Evolutionary conservation across 129 eudicot genomes (phyloP), one percentile per base, ranked within the genome.

Genomic region (Tagetes erecta): DNA sequence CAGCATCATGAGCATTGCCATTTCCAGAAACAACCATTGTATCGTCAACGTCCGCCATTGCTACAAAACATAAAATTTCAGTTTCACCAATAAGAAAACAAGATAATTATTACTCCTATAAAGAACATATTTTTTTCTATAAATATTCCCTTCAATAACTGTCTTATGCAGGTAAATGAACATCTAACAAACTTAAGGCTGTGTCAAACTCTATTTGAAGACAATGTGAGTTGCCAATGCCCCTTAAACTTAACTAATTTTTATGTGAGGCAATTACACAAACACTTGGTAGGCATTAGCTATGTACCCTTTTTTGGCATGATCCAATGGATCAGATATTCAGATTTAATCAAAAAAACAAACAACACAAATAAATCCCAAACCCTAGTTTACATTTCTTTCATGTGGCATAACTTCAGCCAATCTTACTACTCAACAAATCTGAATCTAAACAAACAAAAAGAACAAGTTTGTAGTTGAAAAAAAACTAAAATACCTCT

Each of bases 11-110:
- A 64, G 74, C 62, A 51, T 38, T 67, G 73, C 85, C 96, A 62
- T 80, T 84, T 56, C 70, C 89, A 53, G 89, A 63, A 74, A 80
- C 72, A 51, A 78, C 69, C 41, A 65, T 72, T 39, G 42, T 53
- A 50, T 56, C 76, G 11, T 86, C 89, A 76, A 85, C 72, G 3
- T 88, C 98, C 98, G 83, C 88, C 83, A 73, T 55, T 66, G 52
- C 90, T 84, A 64, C 70, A 76, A 74, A 55, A 49, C 5, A 56
- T 44, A 40, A 64, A 71, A 20, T 37, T 53, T 52, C 57, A 39
- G 71, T 40, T 35, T 37, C 52, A 64, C 14, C 9, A 44, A 13
- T 42, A 31, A 12, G 5, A 58, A 42, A 3, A 13, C 14, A 11
- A 73, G 41, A 14, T 20, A 6, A 55, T 20, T 20, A 20, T 20